Evolutionary conservation across 306 rosid genomes (phyloP).

Genomic region (Quercus aquifolioides): DNA sequence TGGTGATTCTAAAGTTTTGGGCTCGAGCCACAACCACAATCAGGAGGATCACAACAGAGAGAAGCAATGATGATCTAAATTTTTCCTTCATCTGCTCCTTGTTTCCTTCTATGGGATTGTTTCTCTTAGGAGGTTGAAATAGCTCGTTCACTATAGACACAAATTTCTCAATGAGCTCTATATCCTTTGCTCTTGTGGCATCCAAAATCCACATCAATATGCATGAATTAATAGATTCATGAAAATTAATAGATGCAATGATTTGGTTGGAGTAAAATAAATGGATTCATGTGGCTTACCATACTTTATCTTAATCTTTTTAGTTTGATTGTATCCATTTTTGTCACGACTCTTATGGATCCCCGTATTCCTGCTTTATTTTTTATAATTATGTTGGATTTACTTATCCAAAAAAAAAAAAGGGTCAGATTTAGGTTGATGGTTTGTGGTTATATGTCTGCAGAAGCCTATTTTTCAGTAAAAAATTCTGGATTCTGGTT

Average conservation of each 20-base stretch:
- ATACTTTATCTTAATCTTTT: too few relatives aligned
- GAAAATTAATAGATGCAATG: slow-evolving; percentile 63
- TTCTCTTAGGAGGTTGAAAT: not conserved
- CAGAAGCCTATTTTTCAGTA: not conserved
- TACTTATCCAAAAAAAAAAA: too few relatives aligned
- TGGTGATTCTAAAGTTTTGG: too few relatives aligned
- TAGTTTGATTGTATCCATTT: too few relatives aligned
- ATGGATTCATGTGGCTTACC: not conserved
- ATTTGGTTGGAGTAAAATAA: not conserved
- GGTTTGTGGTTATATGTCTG: not conserved
- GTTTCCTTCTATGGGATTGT: too few relatives aligned
- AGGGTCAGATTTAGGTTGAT: not conserved
- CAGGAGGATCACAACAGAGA: too few relatives aligned
- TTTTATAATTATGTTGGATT: not conserved
- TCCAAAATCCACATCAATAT: slow-evolving; percentile 48
- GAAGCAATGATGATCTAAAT: too few relatives aligned
- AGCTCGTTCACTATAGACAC: slow-evolving; percentile 40
- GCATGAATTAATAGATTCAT: not conserved
- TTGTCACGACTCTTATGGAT: too few relatives aligned
- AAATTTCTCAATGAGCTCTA: slow-evolving; percentile 51
- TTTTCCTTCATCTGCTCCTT: too few relatives aligned
- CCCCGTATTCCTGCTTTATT: slow-evolving; percentile 12
- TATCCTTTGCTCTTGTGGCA: slow-evolving; percentile 37
- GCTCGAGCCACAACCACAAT: too few relatives aligned
- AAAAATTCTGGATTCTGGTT: not conserved